phyloP scores from a whole-genome alignment of 768 basidiomycete species.

The Podaxis sp. region DNA sequence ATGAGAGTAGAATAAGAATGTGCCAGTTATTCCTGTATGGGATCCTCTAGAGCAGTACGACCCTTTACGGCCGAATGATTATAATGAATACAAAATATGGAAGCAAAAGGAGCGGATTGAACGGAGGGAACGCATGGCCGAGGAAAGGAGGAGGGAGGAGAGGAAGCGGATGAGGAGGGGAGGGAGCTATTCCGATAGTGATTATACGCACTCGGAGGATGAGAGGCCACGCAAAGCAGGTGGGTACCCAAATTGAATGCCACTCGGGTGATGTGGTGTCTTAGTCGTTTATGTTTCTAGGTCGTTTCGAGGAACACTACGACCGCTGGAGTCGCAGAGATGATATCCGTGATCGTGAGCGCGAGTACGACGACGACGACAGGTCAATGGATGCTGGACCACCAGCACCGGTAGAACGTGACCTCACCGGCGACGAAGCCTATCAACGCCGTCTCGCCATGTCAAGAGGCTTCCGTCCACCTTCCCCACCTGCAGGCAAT shows the following conservation, averaged over 20 bases:
- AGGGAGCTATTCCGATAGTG: conserved; percentile 67
- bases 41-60: conserved; percentile 82
- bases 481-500: conserved; percentile 22
- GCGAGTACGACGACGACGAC: conserved; percentile 14
- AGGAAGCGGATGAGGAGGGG: conserved; percentile 56
- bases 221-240: conserved; percentile 69
- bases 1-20: conserved; percentile 60
- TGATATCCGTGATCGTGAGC: conserved; percentile 35
- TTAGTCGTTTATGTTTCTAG: conserved; percentile 25
- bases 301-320: conserved; percentile 48
- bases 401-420: conserved; percentile 32
- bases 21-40: conserved; percentile 57
- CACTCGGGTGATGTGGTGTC: background rate
- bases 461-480: conserved; percentile 37
- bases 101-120: conserved; percentile 76
- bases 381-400: conserved; percentile 26
- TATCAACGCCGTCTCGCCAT: conserved; percentile 75
- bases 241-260: conserved; percentile 26
- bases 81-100: conserved; percentile 85
- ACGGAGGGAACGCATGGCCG: conserved; percentile 61
- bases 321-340: conserved; percentile 53
- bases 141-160: conserved; percentile 57
- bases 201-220: conserved; percentile 63
- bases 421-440: conserved; percentile 77
- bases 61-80: conserved; percentile 82